phyloP scores from a whole-genome alignment of 495 filamentous ascomycete genomes.

The Apodospora peruviana region DNA sequence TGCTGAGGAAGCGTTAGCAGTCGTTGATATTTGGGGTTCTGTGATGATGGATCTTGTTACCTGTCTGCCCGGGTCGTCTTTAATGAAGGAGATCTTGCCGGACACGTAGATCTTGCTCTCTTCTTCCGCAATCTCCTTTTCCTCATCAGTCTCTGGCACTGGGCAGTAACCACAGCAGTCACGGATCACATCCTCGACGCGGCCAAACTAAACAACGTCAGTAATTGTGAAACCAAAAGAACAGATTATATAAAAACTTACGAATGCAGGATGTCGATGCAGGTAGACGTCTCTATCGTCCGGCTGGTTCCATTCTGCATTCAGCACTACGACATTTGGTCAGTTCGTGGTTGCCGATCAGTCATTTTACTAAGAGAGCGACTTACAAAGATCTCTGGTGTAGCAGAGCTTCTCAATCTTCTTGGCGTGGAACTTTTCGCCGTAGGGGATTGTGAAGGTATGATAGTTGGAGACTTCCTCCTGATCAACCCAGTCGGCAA shows the following conservation, averaged over 20 bases:
- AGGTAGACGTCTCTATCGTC: conserved; percentile 66
- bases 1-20: conserved; percentile 19
- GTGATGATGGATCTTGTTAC: conserved; percentile 19
- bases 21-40: neutral
- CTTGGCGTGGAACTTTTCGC: conserved; percentile 58
- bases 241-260: conserved; percentile 15
- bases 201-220: conserved; percentile 47
- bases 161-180: conserved; percentile 82
- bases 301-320: conserved; percentile 77
- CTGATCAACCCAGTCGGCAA: conserved; percentile 72
- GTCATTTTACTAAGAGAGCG: no score
- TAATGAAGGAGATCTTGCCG: conserved; percentile 64
- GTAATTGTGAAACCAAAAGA: neutral
- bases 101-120: conserved; percentile 69
- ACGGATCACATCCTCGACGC: conserved; percentile 58
- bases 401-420: conserved; percentile 75
- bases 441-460: conserved; percentile 75
- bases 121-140: conserved; percentile 59
- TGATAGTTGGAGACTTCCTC: conserved; percentile 73
- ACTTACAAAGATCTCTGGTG: conserved; percentile 60
- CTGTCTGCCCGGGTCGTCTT: conserved; percentile 75
- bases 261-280: conserved; percentile 72
- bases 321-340: conserved; percentile 49
- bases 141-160: conserved; percentile 59
- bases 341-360: conserved; percentile 1